These are phyloP conservation scores for Metroxylon sagu DNA, from an alignment of 176 grass and related monocot genomes.

Conservation along the genomic window DNA sequence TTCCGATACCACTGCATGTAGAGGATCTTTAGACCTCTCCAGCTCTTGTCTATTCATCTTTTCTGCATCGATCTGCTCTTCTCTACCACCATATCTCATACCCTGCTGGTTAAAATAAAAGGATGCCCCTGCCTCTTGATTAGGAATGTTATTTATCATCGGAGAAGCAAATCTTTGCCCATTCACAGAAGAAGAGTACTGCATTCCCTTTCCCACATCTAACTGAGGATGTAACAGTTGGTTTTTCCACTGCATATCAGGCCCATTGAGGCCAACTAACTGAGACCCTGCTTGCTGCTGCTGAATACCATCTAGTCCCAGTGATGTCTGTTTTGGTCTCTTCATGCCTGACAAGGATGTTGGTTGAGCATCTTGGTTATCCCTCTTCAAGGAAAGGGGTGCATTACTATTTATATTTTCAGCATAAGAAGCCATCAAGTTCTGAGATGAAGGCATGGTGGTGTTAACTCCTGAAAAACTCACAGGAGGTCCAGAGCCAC, in stretches of 20 bases:
- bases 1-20: constrained; percentile 46
- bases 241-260: constrained; percentile 76
- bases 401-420: constrained; percentile 25
- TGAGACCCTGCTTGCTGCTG: constrained; percentile 41
- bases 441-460: constrained; percentile 52
- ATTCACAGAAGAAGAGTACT: constrained; percentile 51
- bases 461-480: constrained; percentile 51
- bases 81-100: constrained; percentile 53
- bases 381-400: constrained; percentile 64
- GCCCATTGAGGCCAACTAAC: constrained; percentile 30
- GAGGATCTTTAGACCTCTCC: constrained; percentile 48
- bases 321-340: constrained; percentile 49
- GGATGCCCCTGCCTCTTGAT: constrained; percentile 46
- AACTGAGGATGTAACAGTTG: constrained; percentile 49
- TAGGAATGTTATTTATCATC: constrained; percentile 48
- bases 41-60: constrained; percentile 26
- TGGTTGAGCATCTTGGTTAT: constrained; percentile 57
- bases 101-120: constrained; percentile 52
- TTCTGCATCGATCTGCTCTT: constrained; percentile 40
- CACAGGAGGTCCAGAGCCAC: constrained; percentile 32
- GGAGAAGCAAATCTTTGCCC: constrained; percentile 61
- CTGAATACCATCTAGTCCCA: constrained; percentile 51
- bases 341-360: constrained; percentile 40
- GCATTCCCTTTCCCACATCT: constrained; percentile 47
- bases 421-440: constrained; percentile 46